Evolutionary conservation across 2,329 filamentous ascomycete species (phyloP), one percentile per base, ranked within the genome.

Genomic region (Diplodia sapinea): DNA sequence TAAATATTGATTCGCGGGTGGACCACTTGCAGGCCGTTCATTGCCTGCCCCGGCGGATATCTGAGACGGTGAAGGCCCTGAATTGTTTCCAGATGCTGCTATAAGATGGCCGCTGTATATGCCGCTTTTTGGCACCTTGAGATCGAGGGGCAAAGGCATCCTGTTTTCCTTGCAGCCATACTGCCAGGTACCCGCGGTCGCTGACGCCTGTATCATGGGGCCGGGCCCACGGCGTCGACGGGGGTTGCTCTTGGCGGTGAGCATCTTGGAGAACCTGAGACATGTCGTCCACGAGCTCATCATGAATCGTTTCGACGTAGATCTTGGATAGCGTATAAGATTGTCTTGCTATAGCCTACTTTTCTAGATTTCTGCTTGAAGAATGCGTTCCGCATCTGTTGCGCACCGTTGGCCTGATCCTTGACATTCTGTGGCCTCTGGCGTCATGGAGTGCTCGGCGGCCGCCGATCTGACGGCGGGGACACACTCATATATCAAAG

Each of bases 241-340:
- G 31, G 26, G 26, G 0, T 33, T 33, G 6, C 26, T 2, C 55
- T 57, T 57, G 55, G 55, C 55, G 15, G 40, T 15, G 31, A 33
- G 31, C 31, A 3, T 11, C 3, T 38, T 38, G 40, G 40, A 40
- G 20, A 50, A 31, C n/a, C 47, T 52, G 59, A 63, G 31, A 63
- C 59, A 51, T 26, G 47, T 1, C 59, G 36, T 38, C 59, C 9
- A 33, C 40, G 38, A 49, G 26, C 56, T 26, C 29, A 26, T 47
- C 59, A 51, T 36, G n/a, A 63, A 63, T 31, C 23, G 59, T 51
- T 63, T 63, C 59, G 47, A 63, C 47, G 59, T 12, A 63, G 59
- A 63, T 63, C 59, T 51, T 29, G 15, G 29, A 55, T 26, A 11
- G 50, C 38, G 20, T 38, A 65, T 65, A 43, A 36, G 38, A 65